A percentile compares a stretch with the other conserved stretches of the same genome.
phyloP scores from a whole-genome alignment of 768 basidiomycete genomes.

The Collybia sordida region DNA sequence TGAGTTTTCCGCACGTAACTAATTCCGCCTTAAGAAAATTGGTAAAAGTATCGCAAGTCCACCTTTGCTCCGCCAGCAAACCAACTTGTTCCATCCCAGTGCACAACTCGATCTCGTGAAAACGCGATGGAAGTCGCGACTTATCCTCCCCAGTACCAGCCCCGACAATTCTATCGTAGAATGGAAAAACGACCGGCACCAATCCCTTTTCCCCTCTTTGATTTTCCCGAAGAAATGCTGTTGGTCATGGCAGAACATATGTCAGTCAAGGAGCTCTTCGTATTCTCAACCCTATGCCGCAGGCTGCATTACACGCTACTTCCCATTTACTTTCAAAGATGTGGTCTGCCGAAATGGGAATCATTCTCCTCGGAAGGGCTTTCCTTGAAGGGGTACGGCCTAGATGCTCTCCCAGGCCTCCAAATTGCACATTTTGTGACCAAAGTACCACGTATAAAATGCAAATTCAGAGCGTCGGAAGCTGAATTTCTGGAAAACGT shows the following conservation, averaged over 20 bases:
- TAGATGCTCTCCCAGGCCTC: background rate
- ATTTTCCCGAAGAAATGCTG: constrained; percentile 3
- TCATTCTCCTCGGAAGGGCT: background rate
- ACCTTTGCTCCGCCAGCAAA: too few relatives aligned
- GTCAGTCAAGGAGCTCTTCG: background rate
- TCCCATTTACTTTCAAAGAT: background rate
- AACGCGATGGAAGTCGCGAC: too few relatives aligned
- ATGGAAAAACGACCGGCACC: background rate
- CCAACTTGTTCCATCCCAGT: too few relatives aligned
- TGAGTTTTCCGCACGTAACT: too few relatives aligned
- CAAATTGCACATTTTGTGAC: background rate
- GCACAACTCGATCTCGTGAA: too few relatives aligned
- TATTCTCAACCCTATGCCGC: background rate
- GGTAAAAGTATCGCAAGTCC: too few relatives aligned
- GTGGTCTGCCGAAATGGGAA: background rate
- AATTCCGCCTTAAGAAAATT: too few relatives aligned
- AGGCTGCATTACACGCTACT: constrained; percentile 1
- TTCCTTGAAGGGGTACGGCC: background rate
- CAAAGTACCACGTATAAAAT: background rate
- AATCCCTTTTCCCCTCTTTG: background rate
- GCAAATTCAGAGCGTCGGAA: background rate
- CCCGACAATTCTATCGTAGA: too few relatives aligned
- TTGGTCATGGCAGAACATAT: background rate
- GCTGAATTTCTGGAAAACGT: background rate
- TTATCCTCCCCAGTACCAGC: too few relatives aligned